Evolutionary conservation across 78 protist genomes (phyloP).

Genomic region (Chrysochromulina tobinii): DNA sequence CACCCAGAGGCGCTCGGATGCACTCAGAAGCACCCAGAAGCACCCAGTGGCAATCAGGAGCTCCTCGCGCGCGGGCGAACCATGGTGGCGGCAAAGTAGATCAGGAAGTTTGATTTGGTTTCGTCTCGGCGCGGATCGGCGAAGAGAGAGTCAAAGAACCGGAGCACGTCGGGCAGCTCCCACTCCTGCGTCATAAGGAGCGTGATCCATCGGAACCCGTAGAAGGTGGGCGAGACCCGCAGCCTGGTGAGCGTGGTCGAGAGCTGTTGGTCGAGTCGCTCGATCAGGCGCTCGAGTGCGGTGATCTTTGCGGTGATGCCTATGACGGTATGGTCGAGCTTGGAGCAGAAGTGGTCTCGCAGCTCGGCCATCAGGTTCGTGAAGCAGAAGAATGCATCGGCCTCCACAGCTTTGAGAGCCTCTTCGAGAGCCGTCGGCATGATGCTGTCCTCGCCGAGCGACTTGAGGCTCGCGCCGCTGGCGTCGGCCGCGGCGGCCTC

Average conservation of each 20-base stretch:
- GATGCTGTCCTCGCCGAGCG: not conserved
- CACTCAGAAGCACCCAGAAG: too few species aligned
- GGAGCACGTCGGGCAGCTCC: conserved; percentile 36
- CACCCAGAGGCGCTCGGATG: too few species aligned
- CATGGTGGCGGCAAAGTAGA: conserved; percentile 8
- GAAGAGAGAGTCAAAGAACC: conserved; percentile 37
- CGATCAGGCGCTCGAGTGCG: not conserved
- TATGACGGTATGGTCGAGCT: not conserved
- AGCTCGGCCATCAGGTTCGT: conserved; percentile 32
- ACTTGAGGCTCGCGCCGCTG: not conserved
- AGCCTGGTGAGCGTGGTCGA: not conserved
- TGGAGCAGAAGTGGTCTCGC: not conserved
- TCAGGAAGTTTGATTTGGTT: not conserved
- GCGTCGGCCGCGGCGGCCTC: not conserved
- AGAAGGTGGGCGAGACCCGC: conserved; percentile 21
- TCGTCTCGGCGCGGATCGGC: not conserved
- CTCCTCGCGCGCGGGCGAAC: not conserved
- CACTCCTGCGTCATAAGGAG: conserved; percentile 36
- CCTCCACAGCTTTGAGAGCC: not conserved
- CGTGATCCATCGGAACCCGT: conserved; percentile 51
- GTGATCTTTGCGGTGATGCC: not conserved
- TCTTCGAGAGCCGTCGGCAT: not conserved
- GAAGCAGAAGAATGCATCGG: conserved; percentile 57
- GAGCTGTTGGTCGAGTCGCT: not conserved
- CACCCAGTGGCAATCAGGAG: too few species aligned